Evolutionary conservation across 352 stramenopile species (phyloP).

Genomic region (Phytophthora pisi): DNA sequence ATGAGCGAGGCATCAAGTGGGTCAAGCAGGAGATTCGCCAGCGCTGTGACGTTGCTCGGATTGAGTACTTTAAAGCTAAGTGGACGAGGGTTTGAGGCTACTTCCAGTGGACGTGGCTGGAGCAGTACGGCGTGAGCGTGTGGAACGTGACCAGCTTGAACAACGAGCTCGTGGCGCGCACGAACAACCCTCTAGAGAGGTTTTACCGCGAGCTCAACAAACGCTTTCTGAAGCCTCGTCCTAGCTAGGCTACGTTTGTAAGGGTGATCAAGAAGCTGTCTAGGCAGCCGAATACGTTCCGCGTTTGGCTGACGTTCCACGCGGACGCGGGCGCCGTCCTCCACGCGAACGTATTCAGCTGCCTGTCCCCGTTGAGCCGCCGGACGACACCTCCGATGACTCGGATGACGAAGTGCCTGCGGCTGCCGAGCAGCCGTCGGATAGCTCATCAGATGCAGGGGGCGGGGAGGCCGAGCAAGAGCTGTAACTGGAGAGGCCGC

Average conservation of each 20-base stretch:
- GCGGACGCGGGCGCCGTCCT: not conserved
- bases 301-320: conserved; percentile 1
- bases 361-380: not conserved
- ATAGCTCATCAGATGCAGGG: conserved; percentile 1
- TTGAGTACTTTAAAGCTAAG: conserved; percentile 7
- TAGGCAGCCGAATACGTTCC: conserved; percentile 8
- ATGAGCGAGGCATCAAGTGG: conserved; percentile 8
- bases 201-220: not conserved
- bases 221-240: no score
- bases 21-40: conserved; percentile 6
- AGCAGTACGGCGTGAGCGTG: not conserved
- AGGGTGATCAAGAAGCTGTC: conserved; percentile 6
- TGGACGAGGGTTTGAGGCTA: conserved; percentile 4
- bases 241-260: not conserved
- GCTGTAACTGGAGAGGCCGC: no score
- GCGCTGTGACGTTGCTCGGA: not conserved
- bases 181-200: conserved; percentile 16
- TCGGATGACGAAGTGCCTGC: conserved; percentile 3
- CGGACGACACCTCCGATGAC: conserved; percentile 3
- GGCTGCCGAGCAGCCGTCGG: not conserved
- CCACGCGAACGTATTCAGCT: conserved; percentile 3
- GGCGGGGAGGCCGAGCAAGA: not conserved
- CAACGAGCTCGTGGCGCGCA: conserved; percentile 5
- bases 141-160: conserved; percentile 10
- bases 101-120: conserved; percentile 12